Conservation (phyloP, 2,329 filamentous ascomycete genomes). For the Trichophaea hybrida region DNA sequence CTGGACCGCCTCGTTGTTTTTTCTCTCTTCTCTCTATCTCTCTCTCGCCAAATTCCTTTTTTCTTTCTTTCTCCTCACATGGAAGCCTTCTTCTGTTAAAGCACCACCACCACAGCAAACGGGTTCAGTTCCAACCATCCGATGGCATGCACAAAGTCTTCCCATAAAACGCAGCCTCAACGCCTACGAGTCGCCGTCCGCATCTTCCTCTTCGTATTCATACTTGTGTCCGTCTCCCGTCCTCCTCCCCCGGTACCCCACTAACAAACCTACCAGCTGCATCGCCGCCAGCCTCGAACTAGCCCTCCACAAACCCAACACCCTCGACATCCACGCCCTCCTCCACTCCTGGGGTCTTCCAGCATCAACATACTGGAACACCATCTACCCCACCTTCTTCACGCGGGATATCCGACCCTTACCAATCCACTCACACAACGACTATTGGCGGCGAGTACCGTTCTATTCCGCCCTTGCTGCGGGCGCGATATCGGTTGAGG, state of each 20-base stretch:
- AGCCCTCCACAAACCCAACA: background rate
- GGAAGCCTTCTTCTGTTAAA: too few species aligned
- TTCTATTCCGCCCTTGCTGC: conserved; percentile 37
- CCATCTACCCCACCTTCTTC: conserved; percentile 38
- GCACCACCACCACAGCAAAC: too few species aligned
- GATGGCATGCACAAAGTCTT: too few species aligned
- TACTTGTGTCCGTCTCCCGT: background rate
- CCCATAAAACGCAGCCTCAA: background rate
- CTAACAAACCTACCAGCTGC: background rate
- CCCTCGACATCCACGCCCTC: conserved; percentile 8
- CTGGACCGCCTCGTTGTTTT: too few species aligned
- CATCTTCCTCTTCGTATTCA: background rate
- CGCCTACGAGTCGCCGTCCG: background rate
- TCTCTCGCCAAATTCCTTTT: too few species aligned
- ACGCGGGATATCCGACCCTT: conserved; percentile 34
- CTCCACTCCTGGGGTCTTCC: conserved; percentile 4
- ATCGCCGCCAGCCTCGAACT: background rate
- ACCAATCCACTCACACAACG: conserved; percentile 44
- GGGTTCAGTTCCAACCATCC: too few species aligned
- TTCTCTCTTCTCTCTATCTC: too few species aligned
- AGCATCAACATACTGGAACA: background rate
- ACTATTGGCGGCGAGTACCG: conserved; percentile 52
- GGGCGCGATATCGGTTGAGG: conserved; percentile 50
- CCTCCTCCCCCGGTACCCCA: background rate
- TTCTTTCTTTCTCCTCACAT: too few species aligned